phyloP scores from a whole-genome alignment of 2,329 filamentous ascomycete species.

The Monosporascus sp. region DNA sequence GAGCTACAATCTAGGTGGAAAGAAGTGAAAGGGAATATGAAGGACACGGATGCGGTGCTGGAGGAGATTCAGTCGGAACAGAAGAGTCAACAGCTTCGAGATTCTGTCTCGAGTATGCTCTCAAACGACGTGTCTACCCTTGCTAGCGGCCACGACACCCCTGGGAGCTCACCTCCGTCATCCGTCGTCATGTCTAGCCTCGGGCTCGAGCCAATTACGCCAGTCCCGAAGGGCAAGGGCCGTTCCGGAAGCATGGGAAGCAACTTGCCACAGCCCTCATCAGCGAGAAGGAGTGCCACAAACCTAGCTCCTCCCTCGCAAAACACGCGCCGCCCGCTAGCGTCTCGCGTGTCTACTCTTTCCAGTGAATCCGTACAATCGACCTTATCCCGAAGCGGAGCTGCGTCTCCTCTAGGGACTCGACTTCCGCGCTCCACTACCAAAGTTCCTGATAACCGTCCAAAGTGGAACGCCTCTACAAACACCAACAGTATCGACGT shows the following conservation, averaged over 20 bases:
- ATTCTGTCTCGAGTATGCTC: slow-evolving; percentile 88
- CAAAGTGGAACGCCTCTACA: slow-evolving; percentile 67
- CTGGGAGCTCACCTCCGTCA: slow-evolving; percentile 60
- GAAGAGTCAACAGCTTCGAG: slow-evolving; percentile 71
- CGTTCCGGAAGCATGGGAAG: slow-evolving; percentile 44
- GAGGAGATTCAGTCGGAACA: slow-evolving; percentile 64
- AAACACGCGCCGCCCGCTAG: slow-evolving; percentile 34
- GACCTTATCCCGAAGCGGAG: slow-evolving; percentile 33
- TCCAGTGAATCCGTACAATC: slow-evolving; percentile 26
- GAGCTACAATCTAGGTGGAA: slow-evolving; percentile 84
- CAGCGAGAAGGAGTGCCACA: slow-evolving; percentile 37
- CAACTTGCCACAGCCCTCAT: slow-evolving; percentile 37
- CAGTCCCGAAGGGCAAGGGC: slow-evolving; percentile 36
- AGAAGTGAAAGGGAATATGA: slow-evolving; percentile 68
- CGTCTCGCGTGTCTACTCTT: slow-evolving; percentile 41
- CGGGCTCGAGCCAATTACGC: slow-evolving; percentile 43
- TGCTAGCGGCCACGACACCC: slow-evolving; percentile 65
- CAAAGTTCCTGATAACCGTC: slow-evolving; percentile 48
- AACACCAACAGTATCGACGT: slow-evolving; percentile 59
- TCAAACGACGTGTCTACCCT: slow-evolving; percentile 72
- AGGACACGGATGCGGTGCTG: slow-evolving; percentile 66
- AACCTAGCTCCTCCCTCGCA: slow-evolving; percentile 38
- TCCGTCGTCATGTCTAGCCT: slow-evolving; percentile 55
- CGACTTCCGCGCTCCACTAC: slow-evolving; percentile 39
- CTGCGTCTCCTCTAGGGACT: slow-evolving; percentile 45